Evolutionary conservation across 2,329 filamentous ascomycete species (phyloP), one percentile per base, ranked within the genome.

Genomic region (Zymoseptoria pseudotritici): DNA sequence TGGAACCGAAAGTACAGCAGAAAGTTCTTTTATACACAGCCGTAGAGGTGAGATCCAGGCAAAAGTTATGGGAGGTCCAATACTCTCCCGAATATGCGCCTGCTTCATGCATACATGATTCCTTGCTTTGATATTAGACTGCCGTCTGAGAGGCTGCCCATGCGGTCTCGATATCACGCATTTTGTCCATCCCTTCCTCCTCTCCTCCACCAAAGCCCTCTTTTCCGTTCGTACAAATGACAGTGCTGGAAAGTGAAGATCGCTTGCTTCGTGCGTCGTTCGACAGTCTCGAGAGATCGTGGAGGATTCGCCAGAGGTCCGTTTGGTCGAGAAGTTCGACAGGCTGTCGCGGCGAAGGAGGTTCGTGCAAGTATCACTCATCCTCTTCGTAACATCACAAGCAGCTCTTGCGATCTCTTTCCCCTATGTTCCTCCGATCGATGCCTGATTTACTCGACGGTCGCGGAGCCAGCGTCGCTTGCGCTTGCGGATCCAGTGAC

Each of bases 371-470:
- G 13, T 13, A 6, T n/a, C 2, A 7, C 4, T 2, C 10, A 6
- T n/a, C 2, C 13, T 17, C 7, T 7, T 3, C 36, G 2, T 17
- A 46, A 4, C 5, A 13, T n/a, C 36, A 4, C 13, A 17, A 3
- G 36, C 36, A 46, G 36, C 36, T 46, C 13, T 46, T 46, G 9
- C 36, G 3, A 46, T 46, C 36, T 46, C 13, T 46, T 17, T 46
- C 13, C 7, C 36, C 5, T n/a, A 2, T 7, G 6, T n/a, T 5
- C 13, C 36, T 46, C 13, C 13, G 2, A 17, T 46, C 7, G 36
- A 17, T 46, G 36, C 6, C n/a, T 10, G 8, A 8, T 31, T 58
- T 71, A 72, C 65, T 72, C 71, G 58, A 72, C 69, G 31, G 55
- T 69, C 29, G 61, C 64, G 11, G 65, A 69, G 53, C 67, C 69